phyloP scores from a whole-genome alignment of 352 stramenopile genomes.

The Phytophthora tubulina region DNA sequence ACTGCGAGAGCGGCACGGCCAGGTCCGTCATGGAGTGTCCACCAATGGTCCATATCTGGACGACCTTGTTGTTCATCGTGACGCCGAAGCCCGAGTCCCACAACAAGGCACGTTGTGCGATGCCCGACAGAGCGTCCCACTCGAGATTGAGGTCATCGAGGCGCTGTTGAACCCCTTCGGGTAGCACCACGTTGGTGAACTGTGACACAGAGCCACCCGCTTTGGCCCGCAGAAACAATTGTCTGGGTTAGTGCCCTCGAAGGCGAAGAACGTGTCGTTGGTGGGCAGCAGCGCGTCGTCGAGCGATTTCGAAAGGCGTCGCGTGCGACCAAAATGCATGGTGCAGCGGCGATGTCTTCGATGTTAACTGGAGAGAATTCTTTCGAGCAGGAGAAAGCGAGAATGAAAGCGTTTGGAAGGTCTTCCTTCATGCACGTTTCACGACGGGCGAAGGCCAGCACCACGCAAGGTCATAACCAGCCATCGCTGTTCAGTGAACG shows the following conservation, averaged over 20 bases:
- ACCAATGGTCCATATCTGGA: slow-evolving; percentile 37
- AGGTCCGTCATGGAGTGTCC: slow-evolving; percentile 36
- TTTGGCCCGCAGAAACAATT: slow-evolving; percentile 37
- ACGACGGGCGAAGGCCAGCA: slow-evolving; percentile 6
- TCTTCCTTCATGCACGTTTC: slow-evolving; percentile 10
- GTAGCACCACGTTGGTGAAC: slow-evolving; percentile 19
- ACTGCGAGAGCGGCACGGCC: slow-evolving; percentile 32
- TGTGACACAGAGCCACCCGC: slow-evolving; percentile 1
- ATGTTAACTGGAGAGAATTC: too few species aligned
- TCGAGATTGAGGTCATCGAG: slow-evolving; percentile 15
- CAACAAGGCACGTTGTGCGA: slow-evolving; percentile 37
- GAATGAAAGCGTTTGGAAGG: slow-evolving; percentile 7
- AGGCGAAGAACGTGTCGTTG: slow-evolving; percentile 37
- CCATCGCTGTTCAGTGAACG: slow-evolving; percentile 10
- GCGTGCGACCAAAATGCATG: slow-evolving; percentile 12
- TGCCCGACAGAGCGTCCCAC: slow-evolving; percentile 31
- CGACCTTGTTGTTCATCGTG: slow-evolving; percentile 14
- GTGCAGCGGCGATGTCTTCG: neutral
- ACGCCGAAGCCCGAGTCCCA: slow-evolving; percentile 44
- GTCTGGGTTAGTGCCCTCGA: slow-evolving; percentile 43
- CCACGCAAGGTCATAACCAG: slow-evolving; percentile 5
- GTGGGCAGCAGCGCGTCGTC: slow-evolving; percentile 21
- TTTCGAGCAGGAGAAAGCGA: neutral
- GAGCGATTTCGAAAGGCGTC: neutral
- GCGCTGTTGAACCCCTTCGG: slow-evolving; percentile 2